phyloP scores from a whole-genome alignment of 2,329 filamentous ascomycete genomes.

The Nemania bipapillata region DNA sequence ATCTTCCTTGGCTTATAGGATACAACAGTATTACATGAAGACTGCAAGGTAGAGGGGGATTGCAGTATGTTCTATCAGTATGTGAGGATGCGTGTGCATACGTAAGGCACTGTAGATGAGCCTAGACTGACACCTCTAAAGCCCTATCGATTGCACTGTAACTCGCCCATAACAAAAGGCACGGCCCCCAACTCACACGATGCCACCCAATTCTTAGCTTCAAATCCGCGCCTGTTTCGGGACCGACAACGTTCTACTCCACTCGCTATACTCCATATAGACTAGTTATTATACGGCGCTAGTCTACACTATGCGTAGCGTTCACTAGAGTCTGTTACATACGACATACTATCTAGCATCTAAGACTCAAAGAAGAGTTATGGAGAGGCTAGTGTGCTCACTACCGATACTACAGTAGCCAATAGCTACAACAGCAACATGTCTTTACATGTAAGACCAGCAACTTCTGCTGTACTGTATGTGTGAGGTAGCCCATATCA shows the following conservation, averaged over 20 bases:
- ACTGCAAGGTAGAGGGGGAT: not conserved
- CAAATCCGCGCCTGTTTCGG: constrained; percentile 25
- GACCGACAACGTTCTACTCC: constrained; percentile 23
- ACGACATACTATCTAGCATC: not conserved
- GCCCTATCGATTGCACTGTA: not conserved
- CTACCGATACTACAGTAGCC: not conserved
- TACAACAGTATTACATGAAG: not conserved
- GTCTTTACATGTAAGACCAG: not conserved
- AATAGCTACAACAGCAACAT: not conserved
- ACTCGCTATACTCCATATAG: constrained; percentile 7
- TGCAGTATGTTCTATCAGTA: not conserved
- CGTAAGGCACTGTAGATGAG: not conserved
- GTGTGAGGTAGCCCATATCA: not conserved
- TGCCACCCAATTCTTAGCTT: constrained; percentile 16
- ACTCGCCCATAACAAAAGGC: not conserved
- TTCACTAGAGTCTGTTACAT: not conserved
- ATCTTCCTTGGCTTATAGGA: not conserved
- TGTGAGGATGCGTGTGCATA: too few relatives aligned
- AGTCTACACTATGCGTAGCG: not conserved
- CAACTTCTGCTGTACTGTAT: too few relatives aligned
- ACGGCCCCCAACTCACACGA: constrained; percentile 5
- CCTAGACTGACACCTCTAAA: not conserved
- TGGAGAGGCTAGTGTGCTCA: not conserved
- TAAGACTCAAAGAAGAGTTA: too few relatives aligned
- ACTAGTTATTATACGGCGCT: constrained; percentile 4